These are phyloP conservation scores for Candolleomyces eurysporus DNA, from an alignment of 768 basidiomycete genomes.

Conservation along the genomic window DNA sequence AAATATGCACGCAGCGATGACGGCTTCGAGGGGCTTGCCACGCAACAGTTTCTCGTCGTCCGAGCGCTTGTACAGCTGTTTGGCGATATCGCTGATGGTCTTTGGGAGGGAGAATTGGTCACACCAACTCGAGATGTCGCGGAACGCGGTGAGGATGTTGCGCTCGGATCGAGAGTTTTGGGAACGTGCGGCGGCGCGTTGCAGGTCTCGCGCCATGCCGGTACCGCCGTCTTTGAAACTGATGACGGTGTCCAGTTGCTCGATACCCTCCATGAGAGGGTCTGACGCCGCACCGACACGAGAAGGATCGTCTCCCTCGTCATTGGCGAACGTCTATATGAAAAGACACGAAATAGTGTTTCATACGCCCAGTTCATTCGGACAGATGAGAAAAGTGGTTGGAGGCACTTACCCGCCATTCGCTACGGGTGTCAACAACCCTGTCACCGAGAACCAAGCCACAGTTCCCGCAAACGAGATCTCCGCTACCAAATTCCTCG, in stretches of 20 bases:
- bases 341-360: no score
- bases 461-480: conserved; percentile 93
- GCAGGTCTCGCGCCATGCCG: conserved; percentile 87
- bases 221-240: conserved; percentile 94
- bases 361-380: conserved; percentile 8
- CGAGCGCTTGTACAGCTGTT: conserved; percentile 95
- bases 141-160: conserved; percentile 84
- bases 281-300: conserved; percentile 98
- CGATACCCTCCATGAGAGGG: conserved; percentile 90
- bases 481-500: conserved; percentile 97
- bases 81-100: conserved; percentile 92
- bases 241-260: conserved; percentile 93
- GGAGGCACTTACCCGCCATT: conserved; percentile 81
- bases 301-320: conserved; percentile 98
- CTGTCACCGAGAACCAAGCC: conserved; percentile 94
- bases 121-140: conserved; percentile 91
- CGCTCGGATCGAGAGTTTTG: conserved; percentile 79
- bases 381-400: neutral
- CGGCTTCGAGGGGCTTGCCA: conserved; percentile 88
- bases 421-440: conserved; percentile 95
- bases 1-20: conserved; percentile 97
- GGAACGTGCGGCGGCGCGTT: conserved; percentile 85
- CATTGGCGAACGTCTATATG: conserved; percentile 92
- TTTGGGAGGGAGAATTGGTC: conserved; percentile 94
- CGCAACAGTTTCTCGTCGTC: conserved; percentile 93